Evolutionary conservation across 129 eudicot genomes (phyloP), one percentile per base, ranked within the genome.

Genomic region (Tanacetum coccineum): DNA sequence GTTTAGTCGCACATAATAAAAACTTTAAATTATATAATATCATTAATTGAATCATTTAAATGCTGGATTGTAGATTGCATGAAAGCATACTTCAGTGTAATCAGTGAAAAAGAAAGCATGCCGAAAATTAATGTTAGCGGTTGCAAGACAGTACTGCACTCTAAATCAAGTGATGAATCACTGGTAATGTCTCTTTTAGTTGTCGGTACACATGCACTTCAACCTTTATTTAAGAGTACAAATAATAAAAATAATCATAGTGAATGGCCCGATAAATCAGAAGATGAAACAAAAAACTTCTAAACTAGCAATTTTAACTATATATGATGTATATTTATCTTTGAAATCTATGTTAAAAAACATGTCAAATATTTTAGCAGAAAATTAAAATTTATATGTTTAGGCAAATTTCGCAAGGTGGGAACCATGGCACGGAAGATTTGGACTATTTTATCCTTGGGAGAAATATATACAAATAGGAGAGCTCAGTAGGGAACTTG

Each of bases 341-440:
- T 60, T 5, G 39, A 59, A 61, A 0, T 15, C 13, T 62, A 30
- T 42, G 13, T n/a, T 2, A 6, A 36, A 32, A 36, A 30, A 36
- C 8, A 36, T 0, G 42, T 36, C 42, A 36, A 36, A 36, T 36
- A 9, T 6, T 9, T 36, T 6, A 36, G 0, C 40, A 32, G 9
- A 6, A 36, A 36, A 36, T 8, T 36, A 6, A 7, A 36, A 13
- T 12, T 72, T 71, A n/a, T 48, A 42, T 52, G 73, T 75, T 79
- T 64, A 87, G 95, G 93, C 95, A 42, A 87, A 91, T 74, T 81
- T 74, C 21, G 95, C 97, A 56, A 84, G 64, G 67, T 91, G 97
- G 97, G 97, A 91, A 79, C 97, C 95, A 4, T 87, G 97, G 97
- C 97, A 91, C 72, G 95, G 97, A 42, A 91, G 81, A 57, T 91